Base-by-base conservation (phyloP, 495 filamentous ascomycete species). In the Niebla homalea region DNA sequence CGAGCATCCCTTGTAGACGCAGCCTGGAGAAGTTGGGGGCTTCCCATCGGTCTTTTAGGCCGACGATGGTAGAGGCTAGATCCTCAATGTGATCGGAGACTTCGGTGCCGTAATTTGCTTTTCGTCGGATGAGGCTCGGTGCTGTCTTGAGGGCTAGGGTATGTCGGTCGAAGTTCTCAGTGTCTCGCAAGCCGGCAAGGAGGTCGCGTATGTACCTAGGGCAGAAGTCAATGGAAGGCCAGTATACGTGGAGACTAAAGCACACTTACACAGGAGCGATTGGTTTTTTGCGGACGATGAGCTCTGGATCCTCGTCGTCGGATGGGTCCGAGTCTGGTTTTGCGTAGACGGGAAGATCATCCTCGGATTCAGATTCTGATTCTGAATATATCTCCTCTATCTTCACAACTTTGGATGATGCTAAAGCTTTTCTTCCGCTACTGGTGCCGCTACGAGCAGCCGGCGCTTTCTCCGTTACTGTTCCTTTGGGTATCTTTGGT, bases 321-420 rank as follows among this genome's bases (percentile, higher is more conserved):
- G 97, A 93, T 2, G 76, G 72, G 58, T 99, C 93, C n/a, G 85
- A 89, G 61, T 94, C 92, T 0, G 89, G 89, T 60, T 95, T 95
- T 25, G 76, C 80, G 60, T 96, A 97, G 4, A 86, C 81, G 11
- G 79, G 70, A 0, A 97, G 67, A 50, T 86, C 86, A 10, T 87
- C 81, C 50, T 87, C 81, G 2, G 66, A 70, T 4, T 73, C 65
- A 0, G 56, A 48, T 11, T 65, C 67, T 12, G 69, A 74, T 36
- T 78, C 72, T 18, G 29, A 32, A 32, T 32, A 32, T 36, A 92
- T 69, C 57, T 89, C 83, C 57, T 88, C 83, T 26, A 87, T 77
- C 35, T 71, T 62, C 39, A 77, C 76, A 22, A 87, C 77, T 48
- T 70, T 79, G 19, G 66, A 73, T 57, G 43, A 61, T 44, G 15